A percentile compares a stretch with the other conserved stretches of the same genome.
These are phyloP conservation scores for Rhynchosporium secalis DNA, from an alignment of 2,329 filamentous ascomycete species.

Conservation along the genomic window DNA sequence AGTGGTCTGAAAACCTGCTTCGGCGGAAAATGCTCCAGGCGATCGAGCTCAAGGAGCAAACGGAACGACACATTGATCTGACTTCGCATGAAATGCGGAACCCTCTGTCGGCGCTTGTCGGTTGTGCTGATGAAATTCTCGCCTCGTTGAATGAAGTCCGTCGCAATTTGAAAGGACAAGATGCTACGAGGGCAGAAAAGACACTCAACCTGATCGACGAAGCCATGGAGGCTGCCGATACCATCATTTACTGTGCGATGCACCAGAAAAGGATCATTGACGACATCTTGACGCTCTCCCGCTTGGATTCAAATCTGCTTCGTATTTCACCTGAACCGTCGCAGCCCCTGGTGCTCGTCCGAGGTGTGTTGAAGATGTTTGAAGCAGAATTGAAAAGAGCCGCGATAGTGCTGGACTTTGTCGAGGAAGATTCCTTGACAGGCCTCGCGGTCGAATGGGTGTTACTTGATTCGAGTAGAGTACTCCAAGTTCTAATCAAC, in stretches of 20 bases:
- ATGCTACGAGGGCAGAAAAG: conserved; percentile 17
- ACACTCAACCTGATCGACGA: conserved; percentile 51
- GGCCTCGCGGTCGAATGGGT: conserved; percentile 62
- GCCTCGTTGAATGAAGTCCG: conserved; percentile 20
- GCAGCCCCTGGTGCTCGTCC: conserved; percentile 52
- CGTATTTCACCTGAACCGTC: conserved; percentile 64
- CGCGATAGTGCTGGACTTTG: conserved; percentile 64
- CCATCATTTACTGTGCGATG: conserved; percentile 73
- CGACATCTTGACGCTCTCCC: conserved; percentile 70
- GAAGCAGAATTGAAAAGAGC: conserved; percentile 70
- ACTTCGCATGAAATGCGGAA: conserved; percentile 73
- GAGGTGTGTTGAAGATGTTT: conserved; percentile 73
- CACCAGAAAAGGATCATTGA: conserved; percentile 78
- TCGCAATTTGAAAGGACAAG: neutral
- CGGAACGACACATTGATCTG: conserved; percentile 81
- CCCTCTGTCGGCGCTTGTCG: conserved; percentile 70
- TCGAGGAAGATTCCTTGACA: conserved; percentile 61
- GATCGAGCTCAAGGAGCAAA: conserved; percentile 62
- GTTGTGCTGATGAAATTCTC: conserved; percentile 61
- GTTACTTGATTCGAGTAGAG: conserved; percentile 67
- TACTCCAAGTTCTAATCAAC: conserved; percentile 79
- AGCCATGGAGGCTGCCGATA: conserved; percentile 74
- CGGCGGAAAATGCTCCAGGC: conserved; percentile 49
- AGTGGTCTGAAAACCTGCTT: conserved; percentile 28
- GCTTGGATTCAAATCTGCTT: conserved; percentile 72